phyloP scores from a whole-genome alignment of 2,329 filamentous ascomycete species.

The Dothistroma pini region DNA sequence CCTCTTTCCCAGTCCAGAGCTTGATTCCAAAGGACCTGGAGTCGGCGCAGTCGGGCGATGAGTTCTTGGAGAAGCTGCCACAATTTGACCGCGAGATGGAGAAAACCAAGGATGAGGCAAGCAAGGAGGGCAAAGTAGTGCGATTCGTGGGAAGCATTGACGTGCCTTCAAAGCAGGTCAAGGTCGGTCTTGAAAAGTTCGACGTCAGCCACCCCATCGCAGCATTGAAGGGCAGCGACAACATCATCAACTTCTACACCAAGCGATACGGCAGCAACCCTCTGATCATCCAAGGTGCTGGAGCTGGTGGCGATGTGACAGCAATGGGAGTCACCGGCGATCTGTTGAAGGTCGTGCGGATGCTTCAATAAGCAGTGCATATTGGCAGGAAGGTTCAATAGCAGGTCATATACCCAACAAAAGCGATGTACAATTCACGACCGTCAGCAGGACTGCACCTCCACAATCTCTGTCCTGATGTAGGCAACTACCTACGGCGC shows the following conservation, averaged over 20 bases:
- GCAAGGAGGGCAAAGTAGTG: constrained; percentile 84
- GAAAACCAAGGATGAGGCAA: constrained; percentile 75
- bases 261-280: constrained; percentile 89
- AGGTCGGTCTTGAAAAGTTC: constrained; percentile 82
- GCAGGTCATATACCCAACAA: constrained; percentile 1
- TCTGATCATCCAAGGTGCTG: constrained; percentile 89
- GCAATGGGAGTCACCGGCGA: constrained; percentile 98
- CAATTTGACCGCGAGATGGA: constrained; percentile 91
- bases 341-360: constrained; percentile 78
- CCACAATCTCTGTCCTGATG: not conserved
- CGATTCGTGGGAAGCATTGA: constrained; percentile 94
- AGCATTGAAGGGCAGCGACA: constrained; percentile 92
- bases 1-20: constrained; percentile 88
- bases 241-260: constrained; percentile 98
- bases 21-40: constrained; percentile 87
- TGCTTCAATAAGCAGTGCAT: constrained; percentile 47
- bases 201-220: constrained; percentile 89
- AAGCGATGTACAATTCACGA: not conserved
- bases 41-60: constrained; percentile 68
- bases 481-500: not conserved
- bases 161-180: constrained; percentile 72
- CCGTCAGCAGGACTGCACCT: not conserved
- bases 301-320: constrained; percentile 87
- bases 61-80: constrained; percentile 78
- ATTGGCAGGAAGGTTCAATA: not conserved